These are phyloP conservation scores for Kodamaea kakaduensis DNA, from an alignment of 805 yeast genomes.

Conservation along the genomic window DNA sequence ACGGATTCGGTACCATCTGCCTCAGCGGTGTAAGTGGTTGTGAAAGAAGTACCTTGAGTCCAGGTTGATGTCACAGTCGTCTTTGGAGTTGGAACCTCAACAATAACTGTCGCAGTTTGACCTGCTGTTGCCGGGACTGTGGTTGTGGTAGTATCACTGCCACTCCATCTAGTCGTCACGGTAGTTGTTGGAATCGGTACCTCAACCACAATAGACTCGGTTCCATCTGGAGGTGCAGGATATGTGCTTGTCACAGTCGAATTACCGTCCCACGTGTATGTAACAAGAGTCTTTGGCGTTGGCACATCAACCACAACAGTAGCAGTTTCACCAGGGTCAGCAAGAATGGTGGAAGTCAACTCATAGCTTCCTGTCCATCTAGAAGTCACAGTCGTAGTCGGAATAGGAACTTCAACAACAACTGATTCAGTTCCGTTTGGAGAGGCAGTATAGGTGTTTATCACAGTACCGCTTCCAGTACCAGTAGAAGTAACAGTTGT, in stretches of 20 bases:
- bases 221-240: constrained; percentile 4
- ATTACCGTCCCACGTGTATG: constrained; percentile 3
- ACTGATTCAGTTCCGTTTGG: constrained; percentile 15
- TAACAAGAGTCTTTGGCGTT: constrained; percentile 10
- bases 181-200: constrained; percentile 12
- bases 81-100: constrained; percentile 11
- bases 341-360: constrained; percentile 13
- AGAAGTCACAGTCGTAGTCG: constrained; percentile 1
- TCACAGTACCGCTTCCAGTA: no score
- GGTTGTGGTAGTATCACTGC: constrained; percentile 13
- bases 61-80: constrained; percentile 2
- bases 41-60: constrained; percentile 12
- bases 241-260: constrained; percentile 1
- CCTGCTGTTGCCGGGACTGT: constrained; percentile 9
- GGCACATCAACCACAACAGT: constrained; percentile 21
- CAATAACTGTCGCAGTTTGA: constrained; percentile 11
- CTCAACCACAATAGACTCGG: constrained; percentile 13
- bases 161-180: constrained; percentile 10
- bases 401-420: constrained; percentile 10
- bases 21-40: constrained; percentile 12
- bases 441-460: no score
- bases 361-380: constrained; percentile 12
- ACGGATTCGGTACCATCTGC: constrained; percentile 3
- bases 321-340: constrained; percentile 16
- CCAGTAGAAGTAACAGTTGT: no score